Evolutionary conservation across 75 land plant species (phyloP).

Genomic region (Cunninghamia lanceolata): DNA sequence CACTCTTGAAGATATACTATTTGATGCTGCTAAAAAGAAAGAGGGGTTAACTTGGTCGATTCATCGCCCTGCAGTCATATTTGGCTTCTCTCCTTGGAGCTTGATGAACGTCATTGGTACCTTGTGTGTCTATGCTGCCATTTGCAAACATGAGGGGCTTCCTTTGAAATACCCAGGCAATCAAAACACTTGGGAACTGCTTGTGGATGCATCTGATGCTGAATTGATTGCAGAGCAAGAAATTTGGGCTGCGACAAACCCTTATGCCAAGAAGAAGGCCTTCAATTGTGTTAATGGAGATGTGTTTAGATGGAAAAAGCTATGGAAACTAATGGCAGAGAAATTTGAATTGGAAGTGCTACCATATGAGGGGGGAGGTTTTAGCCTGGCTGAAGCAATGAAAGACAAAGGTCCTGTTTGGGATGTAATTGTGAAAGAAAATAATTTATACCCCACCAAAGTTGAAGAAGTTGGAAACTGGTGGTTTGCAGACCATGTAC

Average conservation of each 20-base stretch:
- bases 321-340: slow-evolving; percentile 37
- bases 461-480: too few species aligned
- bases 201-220: not conserved
- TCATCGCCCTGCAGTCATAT: too few species aligned
- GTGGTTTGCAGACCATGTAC: too few species aligned
- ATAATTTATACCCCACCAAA: too few species aligned
- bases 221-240: too few species aligned
- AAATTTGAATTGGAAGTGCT: too few species aligned
- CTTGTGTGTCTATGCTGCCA: too few species aligned
- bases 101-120: too few species aligned
- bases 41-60: slow-evolving; percentile 3
- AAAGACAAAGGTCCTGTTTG: too few species aligned
- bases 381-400: slow-evolving; percentile 30
- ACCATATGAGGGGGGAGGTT: slow-evolving; percentile 10
- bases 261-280: slow-evolving; percentile 64
- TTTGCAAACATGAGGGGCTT: slow-evolving; percentile 1
- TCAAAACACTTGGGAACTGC: not conserved
- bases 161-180: slow-evolving; percentile 26
- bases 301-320: slow-evolving; percentile 2
- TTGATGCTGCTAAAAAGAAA: slow-evolving; percentile 13
- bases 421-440: too few species aligned
- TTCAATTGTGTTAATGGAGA: slow-evolving; percentile 76
- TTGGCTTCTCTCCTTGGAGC: too few species aligned
- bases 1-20: too few species aligned
- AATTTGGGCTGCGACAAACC: not conserved